Evolutionary conservation across 1,284 basidiomycete genomes (phyloP).

Genomic region (Ganoderma sp.): DNA sequence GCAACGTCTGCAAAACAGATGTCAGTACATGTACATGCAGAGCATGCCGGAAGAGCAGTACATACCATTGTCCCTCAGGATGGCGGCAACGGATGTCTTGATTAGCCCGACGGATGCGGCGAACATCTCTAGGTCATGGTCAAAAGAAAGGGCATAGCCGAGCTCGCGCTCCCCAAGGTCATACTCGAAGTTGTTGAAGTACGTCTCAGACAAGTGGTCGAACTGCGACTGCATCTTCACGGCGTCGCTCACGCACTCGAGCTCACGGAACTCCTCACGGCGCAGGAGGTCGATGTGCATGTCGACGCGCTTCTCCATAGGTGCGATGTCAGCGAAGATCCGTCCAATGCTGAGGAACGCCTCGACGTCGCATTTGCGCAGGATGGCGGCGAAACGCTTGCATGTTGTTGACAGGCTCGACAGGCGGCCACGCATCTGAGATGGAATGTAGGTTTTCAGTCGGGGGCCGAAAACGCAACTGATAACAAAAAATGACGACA

Average conservation of each 20-base stretch:
- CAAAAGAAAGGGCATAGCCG: slow-evolving; percentile 81
- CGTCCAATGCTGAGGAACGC: slow-evolving; percentile 86
- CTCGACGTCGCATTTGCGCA: slow-evolving; percentile 79
- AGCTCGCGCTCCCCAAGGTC: slow-evolving; percentile 89
- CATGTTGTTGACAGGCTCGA: slow-evolving; percentile 81
- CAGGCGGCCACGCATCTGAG: slow-evolving; percentile 80
- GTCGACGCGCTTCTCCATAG: slow-evolving; percentile 91
- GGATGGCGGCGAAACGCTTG: slow-evolving; percentile 85
- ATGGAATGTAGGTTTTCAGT: no score
- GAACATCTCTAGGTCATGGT: slow-evolving; percentile 91
- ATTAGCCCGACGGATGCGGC: slow-evolving; percentile 87
- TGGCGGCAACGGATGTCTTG: slow-evolving; percentile 79
- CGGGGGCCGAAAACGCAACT: not conserved
- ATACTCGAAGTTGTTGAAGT: slow-evolving; percentile 80
- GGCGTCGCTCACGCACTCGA: slow-evolving; percentile 90
- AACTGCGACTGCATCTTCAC: slow-evolving; percentile 90
- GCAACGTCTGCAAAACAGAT: slow-evolving; percentile 59
- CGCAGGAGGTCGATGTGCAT: slow-evolving; percentile 86
- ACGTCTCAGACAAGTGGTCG: slow-evolving; percentile 86
- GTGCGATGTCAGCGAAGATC: slow-evolving; percentile 83
- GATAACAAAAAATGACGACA: not conserved
- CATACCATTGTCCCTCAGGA: slow-evolving; percentile 80
- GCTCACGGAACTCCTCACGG: slow-evolving; percentile 89
- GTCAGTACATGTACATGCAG: not conserved
- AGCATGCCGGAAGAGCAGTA: not conserved